A percentile compares a stretch with the other conserved stretches of the same genome.
Evolutionary conservation across 306 rosid species (phyloP).

Genomic region (Rubus idaeus): DNA sequence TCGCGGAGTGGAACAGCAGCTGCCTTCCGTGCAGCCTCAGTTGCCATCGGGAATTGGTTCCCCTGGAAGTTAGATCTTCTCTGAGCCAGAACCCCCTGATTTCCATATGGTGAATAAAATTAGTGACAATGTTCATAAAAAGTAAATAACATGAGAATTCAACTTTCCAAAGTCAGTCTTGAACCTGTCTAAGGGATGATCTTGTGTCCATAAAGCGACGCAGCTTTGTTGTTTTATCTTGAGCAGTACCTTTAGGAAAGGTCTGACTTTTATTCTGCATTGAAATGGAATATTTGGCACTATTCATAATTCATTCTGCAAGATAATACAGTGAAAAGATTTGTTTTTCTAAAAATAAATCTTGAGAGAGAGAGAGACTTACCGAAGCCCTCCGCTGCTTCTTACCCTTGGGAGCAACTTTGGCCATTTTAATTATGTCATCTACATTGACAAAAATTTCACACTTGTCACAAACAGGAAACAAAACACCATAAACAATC

Average conservation of each 20-base stretch:
- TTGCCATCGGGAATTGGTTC: slow-evolving; percentile 68
- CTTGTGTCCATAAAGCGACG: slow-evolving; percentile 64
- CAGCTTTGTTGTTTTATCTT: slow-evolving; percentile 60
- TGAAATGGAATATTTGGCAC: neutral
- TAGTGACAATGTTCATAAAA: neutral
- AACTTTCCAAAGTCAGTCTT: slow-evolving; percentile 6
- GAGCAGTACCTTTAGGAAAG: slow-evolving; percentile 43
- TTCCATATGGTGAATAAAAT: slow-evolving; percentile 1
- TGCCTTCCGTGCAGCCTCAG: slow-evolving; percentile 69
- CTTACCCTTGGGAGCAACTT: slow-evolving; percentile 35
- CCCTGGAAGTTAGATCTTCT: slow-evolving; percentile 83
- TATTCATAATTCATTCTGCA: neutral
- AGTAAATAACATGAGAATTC: neutral
- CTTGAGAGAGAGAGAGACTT: slow-evolving; percentile 17
- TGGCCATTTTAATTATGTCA: slow-evolving; percentile 83
- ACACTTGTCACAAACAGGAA: neutral
- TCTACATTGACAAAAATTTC: slow-evolving; percentile 36
- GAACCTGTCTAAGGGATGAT: slow-evolving; percentile 83
- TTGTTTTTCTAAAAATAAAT: neutral
- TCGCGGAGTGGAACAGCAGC: slow-evolving; percentile 59
- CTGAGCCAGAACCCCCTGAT: slow-evolving; percentile 75
- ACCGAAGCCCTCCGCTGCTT: slow-evolving; percentile 61
- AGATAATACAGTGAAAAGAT: no score
- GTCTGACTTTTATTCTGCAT: slow-evolving; percentile 66
- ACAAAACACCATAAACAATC: neutral